These are phyloP conservation scores for Aspergillus diversus DNA, from an alignment of 495 filamentous ascomycete species.

Conservation along the genomic window DNA sequence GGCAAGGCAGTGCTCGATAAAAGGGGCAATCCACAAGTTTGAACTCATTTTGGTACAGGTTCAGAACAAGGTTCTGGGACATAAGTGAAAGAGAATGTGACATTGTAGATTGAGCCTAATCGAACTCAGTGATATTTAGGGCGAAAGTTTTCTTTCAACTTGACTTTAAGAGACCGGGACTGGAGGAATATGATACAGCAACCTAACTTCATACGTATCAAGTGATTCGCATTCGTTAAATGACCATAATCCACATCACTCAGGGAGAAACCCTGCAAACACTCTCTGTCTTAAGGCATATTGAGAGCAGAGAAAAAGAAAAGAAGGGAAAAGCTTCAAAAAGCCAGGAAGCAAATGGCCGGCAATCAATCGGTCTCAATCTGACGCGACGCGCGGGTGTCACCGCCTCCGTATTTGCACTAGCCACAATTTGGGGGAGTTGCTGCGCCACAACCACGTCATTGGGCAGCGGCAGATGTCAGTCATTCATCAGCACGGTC, in stretches of 20 bases:
- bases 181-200: not conserved
- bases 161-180: not conserved
- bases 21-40: conserved; percentile 36
- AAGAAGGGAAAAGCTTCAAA: not conserved
- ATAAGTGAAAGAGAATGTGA: conserved; percentile 8
- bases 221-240: not conserved
- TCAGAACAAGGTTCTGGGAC: conserved; percentile 8
- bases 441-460: conserved; percentile 36
- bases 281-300: not conserved
- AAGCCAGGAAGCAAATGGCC: not conserved
- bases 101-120: conserved; percentile 10
- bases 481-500: not conserved
- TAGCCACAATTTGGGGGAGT: conserved; percentile 4
- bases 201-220: not conserved
- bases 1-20: conserved; percentile 34
- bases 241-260: not conserved
- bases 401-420: conserved; percentile 16
- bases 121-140: not conserved
- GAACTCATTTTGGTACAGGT: conserved; percentile 32
- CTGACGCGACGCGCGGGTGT: conserved; percentile 1
- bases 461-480: conserved; percentile 35
- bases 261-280: not conserved
- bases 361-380: not conserved
- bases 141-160: not conserved
- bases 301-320: not conserved